Base-by-base conservation (phyloP, 2,329 filamentous ascomycete genomes). In the Macrophomina pseudophaseolina region DNA sequence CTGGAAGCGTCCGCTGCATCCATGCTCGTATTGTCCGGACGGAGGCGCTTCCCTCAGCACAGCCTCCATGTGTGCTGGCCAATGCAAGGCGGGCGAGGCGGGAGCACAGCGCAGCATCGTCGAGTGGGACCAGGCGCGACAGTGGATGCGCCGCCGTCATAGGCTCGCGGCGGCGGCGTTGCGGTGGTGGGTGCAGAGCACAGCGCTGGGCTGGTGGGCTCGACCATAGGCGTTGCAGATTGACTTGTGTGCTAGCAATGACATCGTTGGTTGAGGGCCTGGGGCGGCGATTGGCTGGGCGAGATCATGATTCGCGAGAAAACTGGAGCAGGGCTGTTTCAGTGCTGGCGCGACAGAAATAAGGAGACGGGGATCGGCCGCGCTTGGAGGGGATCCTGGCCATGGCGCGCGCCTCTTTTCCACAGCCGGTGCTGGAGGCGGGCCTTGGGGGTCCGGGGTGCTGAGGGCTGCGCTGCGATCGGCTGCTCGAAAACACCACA, bases 251-350 rank as follows among this genome's bases (percentile, higher is more conserved):
- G 40, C 56, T 60, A 32, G 42, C 56, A 33, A 60, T 60, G 56
- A 60, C 56, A 60, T 60, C 56, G 56, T 60, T 60, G 56, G 14
- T 30, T 9, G 28, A n/a, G 23, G 11, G 23, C 16, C 14, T 9
- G 4, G 14, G 56, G 23, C 35, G 40, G 40, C 56, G 9, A 60
- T 60, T 60, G 56, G 56, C 28, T 32, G 40, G 56, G 56, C 40
- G 56, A 60, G 56, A 60, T 60, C 56, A 60, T 60, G 56, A 60
- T 60, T 60, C 56, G 56, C 56, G 56, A 33, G 53, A 60, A 60
- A 60, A 60, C 40, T 60, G 56, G 56, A 60, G 56, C 40, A 9
- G 56, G 28, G 23, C 56, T 60, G 56, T 60, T 60, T 60, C 56
- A 60, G 56, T 60, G 56, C 40, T 60, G 56, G 56, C 35, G 54